A percentile compares a stretch with the other conserved stretches of the same genome.
Evolutionary conservation across 2,329 filamentous ascomycete species (phyloP).

Genomic region (Neoascochyta sp.): DNA sequence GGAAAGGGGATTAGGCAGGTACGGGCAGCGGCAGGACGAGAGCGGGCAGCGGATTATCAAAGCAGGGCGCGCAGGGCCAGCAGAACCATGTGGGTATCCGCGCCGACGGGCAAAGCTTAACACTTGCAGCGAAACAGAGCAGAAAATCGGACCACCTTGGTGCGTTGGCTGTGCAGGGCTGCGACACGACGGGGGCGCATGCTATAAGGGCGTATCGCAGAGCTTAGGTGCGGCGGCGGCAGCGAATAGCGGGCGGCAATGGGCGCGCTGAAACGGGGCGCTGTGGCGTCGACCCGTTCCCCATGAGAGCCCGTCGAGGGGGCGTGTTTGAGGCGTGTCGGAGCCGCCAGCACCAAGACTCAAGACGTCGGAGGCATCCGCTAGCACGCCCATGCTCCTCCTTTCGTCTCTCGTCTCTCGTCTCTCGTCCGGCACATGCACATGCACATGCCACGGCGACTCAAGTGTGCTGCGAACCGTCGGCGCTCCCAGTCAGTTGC

Average conservation of each 20-base stretch:
- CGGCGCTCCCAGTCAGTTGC: too few relatives aligned
- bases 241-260: constrained; percentile 25
- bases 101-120: constrained; percentile 23
- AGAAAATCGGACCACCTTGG: constrained; percentile 36
- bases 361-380: too few relatives aligned
- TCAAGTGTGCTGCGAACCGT: too few relatives aligned
- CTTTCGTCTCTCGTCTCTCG: too few relatives aligned
- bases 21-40: constrained; percentile 15
- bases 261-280: constrained; percentile 13
- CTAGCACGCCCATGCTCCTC: too few relatives aligned
- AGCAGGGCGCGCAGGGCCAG: too few relatives aligned
- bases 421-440: too few relatives aligned
- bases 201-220: constrained; percentile 28
- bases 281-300: constrained; percentile 21
- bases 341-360: constrained; percentile 13
- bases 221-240: constrained; percentile 23
- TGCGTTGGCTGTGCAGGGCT: constrained; percentile 23
- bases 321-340: constrained; percentile 32
- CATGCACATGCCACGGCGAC: too few relatives aligned
- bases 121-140: constrained; percentile 28
- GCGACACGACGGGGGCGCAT: constrained; percentile 28
- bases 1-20: constrained; percentile 13
- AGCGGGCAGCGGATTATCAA: constrained; percentile 25
- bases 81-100: constrained; percentile 26
- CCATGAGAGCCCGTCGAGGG: constrained; percentile 14